A percentile compares a stretch with the other conserved stretches of the same genome.
phyloP scores from a whole-genome alignment of 2,329 filamentous ascomycete species.

The Phialophora verrucosa region DNA sequence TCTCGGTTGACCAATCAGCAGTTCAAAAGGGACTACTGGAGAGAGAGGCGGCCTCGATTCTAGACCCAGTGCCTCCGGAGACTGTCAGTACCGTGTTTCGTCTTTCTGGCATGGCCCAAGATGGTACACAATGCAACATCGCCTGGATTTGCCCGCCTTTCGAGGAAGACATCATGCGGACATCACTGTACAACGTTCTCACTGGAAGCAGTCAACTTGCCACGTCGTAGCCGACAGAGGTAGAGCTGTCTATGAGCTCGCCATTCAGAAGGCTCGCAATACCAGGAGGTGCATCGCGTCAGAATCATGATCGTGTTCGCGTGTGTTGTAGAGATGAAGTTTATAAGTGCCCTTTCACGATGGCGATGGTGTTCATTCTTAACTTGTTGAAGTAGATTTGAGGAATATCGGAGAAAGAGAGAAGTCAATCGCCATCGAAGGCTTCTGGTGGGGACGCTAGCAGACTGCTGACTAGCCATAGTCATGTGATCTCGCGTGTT shows the following conservation, averaged over 20 bases:
- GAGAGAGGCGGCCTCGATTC: background rate
- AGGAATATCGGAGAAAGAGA: background rate
- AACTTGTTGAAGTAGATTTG: background rate
- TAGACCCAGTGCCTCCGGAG: background rate
- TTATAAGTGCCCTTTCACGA: slow-evolving; percentile 54
- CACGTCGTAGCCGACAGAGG: slow-evolving; percentile 49
- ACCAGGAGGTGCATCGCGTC: slow-evolving; percentile 54
- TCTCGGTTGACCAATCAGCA: background rate
- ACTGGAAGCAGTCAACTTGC: too few relatives aligned
- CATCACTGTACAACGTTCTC: too few relatives aligned
- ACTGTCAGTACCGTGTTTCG: background rate
- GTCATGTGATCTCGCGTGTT: slow-evolving; percentile 5
- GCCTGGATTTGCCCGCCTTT: background rate
- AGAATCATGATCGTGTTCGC: slow-evolving; percentile 48
- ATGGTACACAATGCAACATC: background rate
- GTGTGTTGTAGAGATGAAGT: slow-evolving; percentile 39
- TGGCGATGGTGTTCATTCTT: slow-evolving; percentile 26
- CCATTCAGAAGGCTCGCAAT: slow-evolving; percentile 53
- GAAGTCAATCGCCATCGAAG: too few relatives aligned
- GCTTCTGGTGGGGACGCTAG: background rate
- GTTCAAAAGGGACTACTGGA: background rate
- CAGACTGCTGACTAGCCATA: background rate
- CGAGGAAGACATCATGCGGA: background rate
- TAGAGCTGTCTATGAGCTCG: slow-evolving; percentile 54
- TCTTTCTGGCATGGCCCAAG: background rate